Evolutionary conservation across 306 rosid genomes (phyloP).

Genomic region (Leucaena leucocephala): DNA sequence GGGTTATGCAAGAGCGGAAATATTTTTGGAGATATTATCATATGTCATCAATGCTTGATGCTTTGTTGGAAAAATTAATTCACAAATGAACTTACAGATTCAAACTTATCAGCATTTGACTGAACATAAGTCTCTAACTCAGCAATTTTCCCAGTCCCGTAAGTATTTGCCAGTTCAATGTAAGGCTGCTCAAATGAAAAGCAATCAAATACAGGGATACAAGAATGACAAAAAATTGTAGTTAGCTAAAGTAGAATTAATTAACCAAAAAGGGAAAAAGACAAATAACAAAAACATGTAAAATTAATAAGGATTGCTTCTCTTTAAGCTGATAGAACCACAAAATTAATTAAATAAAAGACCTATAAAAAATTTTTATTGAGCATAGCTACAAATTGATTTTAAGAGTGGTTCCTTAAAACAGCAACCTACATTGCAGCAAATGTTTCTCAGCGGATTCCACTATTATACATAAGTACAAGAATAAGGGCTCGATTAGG

Average conservation of each 20-base stretch:
- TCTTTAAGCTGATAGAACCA: conserved; percentile 8
- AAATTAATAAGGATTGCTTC: neutral
- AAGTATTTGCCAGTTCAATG: conserved; percentile 64
- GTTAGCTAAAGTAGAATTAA: neutral
- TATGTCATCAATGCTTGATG: neutral
- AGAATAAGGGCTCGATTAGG: neutral
- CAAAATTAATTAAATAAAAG: neutral
- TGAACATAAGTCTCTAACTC: conserved; percentile 41
- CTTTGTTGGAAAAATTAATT: conserved; percentile 12
- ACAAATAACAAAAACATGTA: conserved; percentile 2
- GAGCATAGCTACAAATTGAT: conserved; percentile 16
- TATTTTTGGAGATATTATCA: neutral
- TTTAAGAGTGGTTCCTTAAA: neutral
- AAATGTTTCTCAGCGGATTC: neutral
- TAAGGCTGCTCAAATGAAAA: conserved; percentile 57
- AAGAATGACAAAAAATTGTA: conserved; percentile 4
- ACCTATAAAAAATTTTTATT: conserved; percentile 12
- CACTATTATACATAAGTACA: neutral
- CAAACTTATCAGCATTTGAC: conserved; percentile 37
- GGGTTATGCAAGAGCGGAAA: conserved; percentile 19
- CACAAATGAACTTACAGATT: conserved; percentile 34
- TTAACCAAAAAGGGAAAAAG: neutral
- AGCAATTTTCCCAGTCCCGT: conserved; percentile 37
- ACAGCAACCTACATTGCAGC: neutral
- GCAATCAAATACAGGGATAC: conserved; percentile 3